phyloP scores from a whole-genome alignment of 768 basidiomycete species.

The Lentinula detonsa region DNA sequence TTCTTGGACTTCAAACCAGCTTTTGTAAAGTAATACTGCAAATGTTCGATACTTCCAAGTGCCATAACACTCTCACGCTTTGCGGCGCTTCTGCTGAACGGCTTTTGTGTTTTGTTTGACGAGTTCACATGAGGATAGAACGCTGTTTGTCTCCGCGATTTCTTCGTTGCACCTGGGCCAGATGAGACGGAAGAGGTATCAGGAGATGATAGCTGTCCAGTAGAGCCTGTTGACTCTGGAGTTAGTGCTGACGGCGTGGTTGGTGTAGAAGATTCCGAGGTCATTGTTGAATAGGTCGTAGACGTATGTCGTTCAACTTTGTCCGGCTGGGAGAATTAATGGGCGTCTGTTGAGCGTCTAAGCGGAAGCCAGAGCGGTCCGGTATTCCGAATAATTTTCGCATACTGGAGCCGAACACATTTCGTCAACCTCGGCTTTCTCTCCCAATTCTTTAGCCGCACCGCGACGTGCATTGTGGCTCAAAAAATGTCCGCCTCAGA shows the following conservation, averaged over 20 bases:
- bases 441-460: background rate
- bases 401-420: background rate
- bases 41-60: constrained; percentile 91
- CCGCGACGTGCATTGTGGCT: background rate
- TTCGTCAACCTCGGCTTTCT: background rate
- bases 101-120: constrained; percentile 69
- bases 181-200: background rate
- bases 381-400: background rate
- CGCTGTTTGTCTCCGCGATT: constrained; percentile 62
- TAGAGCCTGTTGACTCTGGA: constrained; percentile 1
- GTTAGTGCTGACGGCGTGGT: background rate
- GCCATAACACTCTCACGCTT: constrained; percentile 93
- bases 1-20: constrained; percentile 69
- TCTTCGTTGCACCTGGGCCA: constrained; percentile 23
- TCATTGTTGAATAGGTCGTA: background rate
- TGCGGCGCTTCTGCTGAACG: constrained; percentile 86
- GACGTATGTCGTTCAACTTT: background rate
- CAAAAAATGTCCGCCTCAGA: background rate
- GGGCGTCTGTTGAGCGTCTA: background rate
- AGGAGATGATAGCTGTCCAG: background rate
- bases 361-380: no score
- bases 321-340: background rate
- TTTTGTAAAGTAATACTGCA: constrained; percentile 94
- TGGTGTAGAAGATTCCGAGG: background rate
- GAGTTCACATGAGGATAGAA: constrained; percentile 74